phyloP scores from a whole-genome alignment of 257 asterid species.

The Lavandula angustifolia region DNA sequence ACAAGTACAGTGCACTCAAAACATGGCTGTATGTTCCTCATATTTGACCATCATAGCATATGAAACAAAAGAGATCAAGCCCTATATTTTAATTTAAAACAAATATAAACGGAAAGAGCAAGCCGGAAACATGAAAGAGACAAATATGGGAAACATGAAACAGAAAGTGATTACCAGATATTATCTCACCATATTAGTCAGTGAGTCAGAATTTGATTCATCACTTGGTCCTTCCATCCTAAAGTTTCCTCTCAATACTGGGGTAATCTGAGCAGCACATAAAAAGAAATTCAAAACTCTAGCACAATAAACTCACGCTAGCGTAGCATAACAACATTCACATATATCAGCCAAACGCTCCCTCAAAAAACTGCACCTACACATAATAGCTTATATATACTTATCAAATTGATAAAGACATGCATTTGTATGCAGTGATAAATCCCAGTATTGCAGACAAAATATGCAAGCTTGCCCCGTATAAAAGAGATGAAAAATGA shows the following conservation, averaged over 20 bases:
- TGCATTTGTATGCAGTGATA: slow-evolving; percentile 22
- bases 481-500: slow-evolving; percentile 11
- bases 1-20: not conserved
- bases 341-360: slow-evolving; percentile 26
- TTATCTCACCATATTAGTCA: slow-evolving; percentile 65
- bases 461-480: slow-evolving; percentile 27
- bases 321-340: not conserved
- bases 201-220: slow-evolving; percentile 46
- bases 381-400: not conserved
- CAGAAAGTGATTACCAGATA: slow-evolving; percentile 50
- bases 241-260: slow-evolving; percentile 46
- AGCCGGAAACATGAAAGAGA: slow-evolving; percentile 2
- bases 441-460: slow-evolving; percentile 3
- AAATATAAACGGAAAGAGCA: slow-evolving; percentile 4
- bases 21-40: slow-evolving; percentile 21
- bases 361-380: slow-evolving; percentile 6
- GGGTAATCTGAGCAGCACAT: slow-evolving; percentile 52
- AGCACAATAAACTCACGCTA: slow-evolving; percentile 15
- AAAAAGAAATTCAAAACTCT: slow-evolving; percentile 19
- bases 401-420: slow-evolving; percentile 4
- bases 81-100: slow-evolving; percentile 2
- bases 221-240: slow-evolving; percentile 60
- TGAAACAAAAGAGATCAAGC: slow-evolving; percentile 7
- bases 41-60: slow-evolving; percentile 20
- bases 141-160: slow-evolving; percentile 27